A percentile compares a stretch with the other conserved stretches of the same genome.
phyloP scores from a whole-genome alignment of 2,329 filamentous ascomycete genomes.

The Scytalidium lignicola region DNA sequence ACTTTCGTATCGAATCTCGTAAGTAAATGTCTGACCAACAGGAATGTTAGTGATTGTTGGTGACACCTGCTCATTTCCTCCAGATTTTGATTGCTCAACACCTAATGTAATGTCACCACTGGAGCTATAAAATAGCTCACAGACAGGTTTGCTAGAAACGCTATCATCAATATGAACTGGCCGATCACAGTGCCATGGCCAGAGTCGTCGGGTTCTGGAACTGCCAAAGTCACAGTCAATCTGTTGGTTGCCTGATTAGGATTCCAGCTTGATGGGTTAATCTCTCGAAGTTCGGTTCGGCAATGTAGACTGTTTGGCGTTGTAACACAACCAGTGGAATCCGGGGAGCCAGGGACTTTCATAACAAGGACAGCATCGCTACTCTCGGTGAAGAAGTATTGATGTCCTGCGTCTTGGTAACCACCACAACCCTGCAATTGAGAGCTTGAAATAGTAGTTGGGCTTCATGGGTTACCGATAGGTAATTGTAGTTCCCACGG shows the following conservation, averaged over 20 bases:
- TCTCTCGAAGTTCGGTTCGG: constrained; percentile 35
- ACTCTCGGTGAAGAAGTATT: constrained; percentile 31
- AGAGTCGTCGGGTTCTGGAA: constrained; percentile 25
- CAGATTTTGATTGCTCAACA: constrained; percentile 28
- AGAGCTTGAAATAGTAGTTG: constrained; percentile 22
- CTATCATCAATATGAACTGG: constrained; percentile 31
- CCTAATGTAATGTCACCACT: constrained; percentile 30
- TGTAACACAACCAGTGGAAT: constrained; percentile 27
- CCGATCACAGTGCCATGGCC: constrained; percentile 32
- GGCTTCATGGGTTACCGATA: constrained; percentile 22
- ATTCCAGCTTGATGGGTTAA: constrained; percentile 25
- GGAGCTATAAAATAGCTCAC: constrained; percentile 32
- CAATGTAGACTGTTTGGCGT: constrained; percentile 35
- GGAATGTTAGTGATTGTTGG: constrained; percentile 27
- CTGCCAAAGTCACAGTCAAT: constrained; percentile 24
- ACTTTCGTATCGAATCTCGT: constrained; percentile 31
- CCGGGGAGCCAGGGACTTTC: constrained; percentile 30
- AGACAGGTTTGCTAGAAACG: constrained; percentile 32
- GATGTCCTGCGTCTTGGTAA: constrained; percentile 18
- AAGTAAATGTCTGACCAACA: constrained; percentile 28
- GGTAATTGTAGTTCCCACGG: constrained; percentile 33
- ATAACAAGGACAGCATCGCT: constrained; percentile 29
- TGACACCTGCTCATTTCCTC: constrained; percentile 23
- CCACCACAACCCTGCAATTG: constrained; percentile 30
- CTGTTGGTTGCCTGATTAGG: constrained; percentile 25